A percentile compares a stretch with the other conserved stretches of the same genome.
Evolutionary conservation across 495 filamentous ascomycete genomes (phyloP).

Genomic region (Parathielavia hyrcaniae): DNA sequence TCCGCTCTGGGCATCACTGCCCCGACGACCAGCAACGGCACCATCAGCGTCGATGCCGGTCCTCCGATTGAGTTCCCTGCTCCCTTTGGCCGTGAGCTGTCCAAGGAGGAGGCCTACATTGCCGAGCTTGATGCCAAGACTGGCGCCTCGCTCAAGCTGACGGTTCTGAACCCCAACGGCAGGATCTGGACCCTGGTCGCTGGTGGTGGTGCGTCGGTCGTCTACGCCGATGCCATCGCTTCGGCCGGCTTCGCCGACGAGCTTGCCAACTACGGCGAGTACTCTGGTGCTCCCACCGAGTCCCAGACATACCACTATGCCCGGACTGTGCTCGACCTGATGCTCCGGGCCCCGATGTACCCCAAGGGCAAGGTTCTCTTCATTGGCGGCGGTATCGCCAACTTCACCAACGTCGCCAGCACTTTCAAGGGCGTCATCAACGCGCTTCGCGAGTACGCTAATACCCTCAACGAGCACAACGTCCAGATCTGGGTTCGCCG

Average conservation of each 20-base stretch:
- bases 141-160: slow-evolving; percentile 96
- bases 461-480: slow-evolving; percentile 86
- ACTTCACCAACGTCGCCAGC: slow-evolving; percentile 96
- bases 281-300: slow-evolving; percentile 97
- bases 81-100: slow-evolving; percentile 95
- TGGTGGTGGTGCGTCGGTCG: slow-evolving; percentile 98
- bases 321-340: slow-evolving; percentile 90
- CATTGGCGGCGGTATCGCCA: slow-evolving; percentile 99
- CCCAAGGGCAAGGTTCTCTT: slow-evolving; percentile 96
- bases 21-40: slow-evolving; percentile 52
- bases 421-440: slow-evolving; percentile 99
- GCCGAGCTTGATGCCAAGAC: slow-evolving; percentile 98
- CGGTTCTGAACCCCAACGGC: slow-evolving; percentile 83
- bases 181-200: slow-evolving; percentile 98
- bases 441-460: slow-evolving; percentile 85
- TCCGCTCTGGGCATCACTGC: slow-evolving; percentile 72
- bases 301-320: slow-evolving; percentile 98
- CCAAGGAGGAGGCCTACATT: slow-evolving; percentile 98
- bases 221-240: slow-evolving; percentile 98
- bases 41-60: slow-evolving; percentile 92
- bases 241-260: slow-evolving; percentile 91
- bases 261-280: slow-evolving; percentile 99
- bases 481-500: slow-evolving; percentile 99
- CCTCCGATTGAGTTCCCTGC: slow-evolving; percentile 98
- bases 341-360: slow-evolving; percentile 83